Base-by-base conservation (phyloP, 345 rosid species). In the Eucalyptus camaldulensis region DNA sequence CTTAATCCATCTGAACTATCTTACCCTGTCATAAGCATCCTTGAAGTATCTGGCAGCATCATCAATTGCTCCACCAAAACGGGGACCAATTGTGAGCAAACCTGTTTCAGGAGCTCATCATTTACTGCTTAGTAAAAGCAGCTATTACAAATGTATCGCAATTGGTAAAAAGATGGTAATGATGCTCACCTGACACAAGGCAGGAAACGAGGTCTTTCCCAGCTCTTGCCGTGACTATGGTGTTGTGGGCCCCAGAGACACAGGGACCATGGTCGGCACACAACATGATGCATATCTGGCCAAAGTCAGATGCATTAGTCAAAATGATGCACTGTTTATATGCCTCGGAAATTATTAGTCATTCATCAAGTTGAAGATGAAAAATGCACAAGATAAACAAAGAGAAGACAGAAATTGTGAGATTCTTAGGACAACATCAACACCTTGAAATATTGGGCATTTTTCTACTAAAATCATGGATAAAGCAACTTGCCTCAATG, bases 221-320 rank as follows among this genome's bases (percentile, higher is more conserved):
- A 87, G 99, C 99, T 90, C 98, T 97, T 86, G 99, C 99, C 86
- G 99, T 98, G 88, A 97, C 99, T 17, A 98, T 98, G 87, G 98
- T 93, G 94, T 97, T 97, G 96, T 96, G 99, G 69, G 99, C 99
- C 40, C 99, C 98, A 8, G 99, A 98, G 89, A 98, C 99, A 86
- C 98, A 95, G 90, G 99, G 99, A 88, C 99, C 99, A 31, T 96
- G 99, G 92, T 97, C 99, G 33, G 99, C 99, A 92, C 99, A 97
- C 88, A 97, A 88, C 98, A 97, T 97, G 90, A 97, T 94, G 95
- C 99, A 97, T 94, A 97, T 98, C 99, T 97, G 95, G 76, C 88
- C 56, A 90, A 90, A 76, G 45, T 86, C 88, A 89, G 10, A 90
- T 50, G 72, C 44, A 88, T 50, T 58, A 89, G 88, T 86, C 49